These are phyloP conservation scores for Verbena officinalis DNA, from an alignment of 257 asterid genomes.

Conservation along the genomic window DNA sequence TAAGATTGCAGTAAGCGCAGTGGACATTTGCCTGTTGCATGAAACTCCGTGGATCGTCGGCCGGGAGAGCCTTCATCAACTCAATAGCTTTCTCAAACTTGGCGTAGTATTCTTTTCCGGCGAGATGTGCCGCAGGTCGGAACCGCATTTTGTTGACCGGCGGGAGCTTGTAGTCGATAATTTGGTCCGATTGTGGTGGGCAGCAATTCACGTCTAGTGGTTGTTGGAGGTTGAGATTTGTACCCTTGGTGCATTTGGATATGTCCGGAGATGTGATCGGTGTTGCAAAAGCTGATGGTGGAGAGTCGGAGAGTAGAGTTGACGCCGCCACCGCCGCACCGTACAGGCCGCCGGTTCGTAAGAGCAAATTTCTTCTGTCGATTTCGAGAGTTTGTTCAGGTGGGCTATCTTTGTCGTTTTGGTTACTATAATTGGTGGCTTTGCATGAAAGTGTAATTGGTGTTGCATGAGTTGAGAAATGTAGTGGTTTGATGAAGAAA, in stretches of 20 bases:
- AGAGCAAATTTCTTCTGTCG: constrained; percentile 42
- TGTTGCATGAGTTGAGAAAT: constrained; percentile 17
- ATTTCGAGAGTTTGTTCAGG: constrained; percentile 9
- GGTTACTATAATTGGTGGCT: too few relatives aligned
- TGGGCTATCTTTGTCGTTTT: neutral
- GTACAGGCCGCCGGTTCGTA: constrained; percentile 38
- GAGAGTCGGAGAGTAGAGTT: constrained; percentile 8
- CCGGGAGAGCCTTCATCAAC: constrained; percentile 44
- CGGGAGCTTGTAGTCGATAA: constrained; percentile 37
- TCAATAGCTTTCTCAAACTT: constrained; percentile 40
- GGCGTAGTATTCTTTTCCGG: constrained; percentile 36
- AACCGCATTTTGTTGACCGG: constrained; percentile 25
- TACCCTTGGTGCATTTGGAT: constrained; percentile 40
- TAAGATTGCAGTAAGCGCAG: constrained; percentile 53
- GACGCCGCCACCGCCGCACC: constrained; percentile 33
- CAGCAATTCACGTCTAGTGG: constrained; percentile 48
- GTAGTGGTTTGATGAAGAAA: constrained; percentile 4
- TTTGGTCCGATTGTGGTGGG: constrained; percentile 30
- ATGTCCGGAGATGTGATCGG: constrained; percentile 44
- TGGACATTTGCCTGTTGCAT: constrained; percentile 56
- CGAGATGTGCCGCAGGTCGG: constrained; percentile 48
- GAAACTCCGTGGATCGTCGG: constrained; percentile 44
- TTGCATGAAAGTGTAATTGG: constrained; percentile 30
- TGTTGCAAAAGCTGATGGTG: constrained; percentile 31
- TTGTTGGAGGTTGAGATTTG: constrained; percentile 34